phyloP scores from a whole-genome alignment of 768 basidiomycete genomes.

The Saitozyma podzolica region DNA sequence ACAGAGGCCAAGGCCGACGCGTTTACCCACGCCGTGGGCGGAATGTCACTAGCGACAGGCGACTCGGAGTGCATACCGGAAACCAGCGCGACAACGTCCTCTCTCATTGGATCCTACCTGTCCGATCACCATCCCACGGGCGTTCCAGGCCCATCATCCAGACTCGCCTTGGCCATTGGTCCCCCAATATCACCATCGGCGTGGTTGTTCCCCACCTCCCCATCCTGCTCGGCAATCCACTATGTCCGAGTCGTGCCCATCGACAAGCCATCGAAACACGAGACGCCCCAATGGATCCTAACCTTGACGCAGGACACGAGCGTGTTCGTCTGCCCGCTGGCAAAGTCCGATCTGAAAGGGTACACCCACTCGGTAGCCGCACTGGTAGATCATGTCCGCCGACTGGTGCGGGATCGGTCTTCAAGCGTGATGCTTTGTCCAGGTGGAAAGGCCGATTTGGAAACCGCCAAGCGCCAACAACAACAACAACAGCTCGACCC shows the following conservation, averaged over 20 bases:
- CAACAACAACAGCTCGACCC: not conserved
- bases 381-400: constrained; percentile 13
- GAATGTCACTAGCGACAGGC: too few species aligned
- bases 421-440: constrained; percentile 10
- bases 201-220: not conserved
- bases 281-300: not conserved
- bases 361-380: constrained; percentile 4
- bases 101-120: too few species aligned
- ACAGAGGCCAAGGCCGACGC: too few species aligned
- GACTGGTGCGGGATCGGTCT: not conserved
- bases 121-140: too few species aligned
- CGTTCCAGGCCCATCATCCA: not conserved
- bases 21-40: too few species aligned
- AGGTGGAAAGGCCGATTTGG: constrained; percentile 7
- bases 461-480: not conserved
- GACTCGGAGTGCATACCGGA: too few species aligned
- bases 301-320: not conserved
- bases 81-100: too few species aligned
- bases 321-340: constrained; percentile 16
- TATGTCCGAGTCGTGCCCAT: constrained; percentile 14
- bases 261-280: constrained; percentile 16
- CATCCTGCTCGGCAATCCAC: not conserved
- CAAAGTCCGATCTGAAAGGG: constrained; percentile 21
- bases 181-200: constrained; percentile 3
- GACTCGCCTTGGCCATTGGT: constrained; percentile 28